These are phyloP conservation scores for Saccharomycopsis phalli DNA, from an alignment of 1,139 yeast species.

Conservation along the genomic window DNA sequence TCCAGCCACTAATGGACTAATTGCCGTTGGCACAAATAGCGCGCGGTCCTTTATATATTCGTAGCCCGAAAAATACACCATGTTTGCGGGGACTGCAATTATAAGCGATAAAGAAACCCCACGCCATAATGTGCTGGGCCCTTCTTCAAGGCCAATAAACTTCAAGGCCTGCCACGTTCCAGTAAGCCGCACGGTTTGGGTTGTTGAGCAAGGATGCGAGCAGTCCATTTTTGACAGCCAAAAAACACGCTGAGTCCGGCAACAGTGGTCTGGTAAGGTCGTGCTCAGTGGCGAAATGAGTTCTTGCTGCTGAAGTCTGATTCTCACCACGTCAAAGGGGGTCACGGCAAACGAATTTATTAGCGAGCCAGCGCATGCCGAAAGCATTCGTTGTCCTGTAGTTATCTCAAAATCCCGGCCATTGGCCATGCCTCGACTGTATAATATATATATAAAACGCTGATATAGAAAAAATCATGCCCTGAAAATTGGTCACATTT, in stretches of 20 bases:
- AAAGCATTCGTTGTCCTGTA: constrained; percentile 58
- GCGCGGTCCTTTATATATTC: constrained; percentile 75
- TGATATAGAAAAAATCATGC: too few species aligned
- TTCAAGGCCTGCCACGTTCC: constrained; percentile 70
- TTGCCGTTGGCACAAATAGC: constrained; percentile 40
- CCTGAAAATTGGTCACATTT: too few species aligned
- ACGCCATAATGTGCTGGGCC: constrained; percentile 73
- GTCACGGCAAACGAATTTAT: constrained; percentile 79
- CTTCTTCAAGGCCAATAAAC: constrained; percentile 63
- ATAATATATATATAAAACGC: too few species aligned
- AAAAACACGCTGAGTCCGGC: constrained; percentile 21
- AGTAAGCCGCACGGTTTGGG: constrained; percentile 30
- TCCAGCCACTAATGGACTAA: constrained; percentile 84
- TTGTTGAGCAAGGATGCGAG: constrained; percentile 29
- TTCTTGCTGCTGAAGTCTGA: constrained; percentile 85
- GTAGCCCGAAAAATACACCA: constrained; percentile 90
- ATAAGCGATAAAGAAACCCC: constrained; percentile 75
- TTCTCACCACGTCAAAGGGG: constrained; percentile 90
- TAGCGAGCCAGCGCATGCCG: constrained; percentile 90
- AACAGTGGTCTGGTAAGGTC: constrained; percentile 21
- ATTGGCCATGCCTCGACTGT: too few species aligned
- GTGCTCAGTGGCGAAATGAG: constrained; percentile 30
- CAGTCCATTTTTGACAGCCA: constrained; percentile 17
- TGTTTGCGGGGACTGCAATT: constrained; percentile 91
- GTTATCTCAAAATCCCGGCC: constrained; percentile 15